These are phyloP conservation scores for Cardamine resedifolia DNA, from an alignment of 345 rosid species.

Conservation along the genomic window DNA sequence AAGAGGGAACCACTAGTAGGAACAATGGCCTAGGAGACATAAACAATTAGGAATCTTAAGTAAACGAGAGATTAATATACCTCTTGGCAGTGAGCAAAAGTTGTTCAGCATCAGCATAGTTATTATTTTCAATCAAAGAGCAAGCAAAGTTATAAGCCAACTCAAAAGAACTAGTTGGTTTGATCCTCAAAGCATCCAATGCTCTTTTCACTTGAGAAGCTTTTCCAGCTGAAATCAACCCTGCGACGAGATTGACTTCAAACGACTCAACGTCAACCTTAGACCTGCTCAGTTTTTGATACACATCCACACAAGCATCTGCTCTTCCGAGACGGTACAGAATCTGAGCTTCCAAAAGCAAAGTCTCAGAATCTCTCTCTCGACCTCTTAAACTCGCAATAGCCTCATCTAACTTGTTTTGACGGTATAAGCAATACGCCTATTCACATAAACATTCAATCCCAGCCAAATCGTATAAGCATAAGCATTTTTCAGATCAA, in stretches of 20 bases:
- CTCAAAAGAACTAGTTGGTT: constrained; percentile 72
- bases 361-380: constrained; percentile 51
- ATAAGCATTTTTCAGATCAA: background rate
- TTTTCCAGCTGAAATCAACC: constrained; percentile 74
- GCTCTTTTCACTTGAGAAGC: constrained; percentile 68
- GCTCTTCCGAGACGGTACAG: constrained; percentile 71
- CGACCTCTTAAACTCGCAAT: constrained; percentile 51
- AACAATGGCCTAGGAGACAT: background rate
- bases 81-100: constrained; percentile 78
- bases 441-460: constrained; percentile 20
- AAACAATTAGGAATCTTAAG: background rate
- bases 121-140: constrained; percentile 68
- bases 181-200: constrained; percentile 64
- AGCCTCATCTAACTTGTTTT: constrained; percentile 81
- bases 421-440: constrained; percentile 96
- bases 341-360: constrained; percentile 86
- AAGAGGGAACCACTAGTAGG: background rate
- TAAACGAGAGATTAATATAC: constrained; percentile 36
- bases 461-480: background rate
- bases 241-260: constrained; percentile 72
- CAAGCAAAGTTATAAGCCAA: constrained; percentile 90
- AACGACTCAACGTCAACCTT: constrained; percentile 45
- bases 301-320: constrained; percentile 70
- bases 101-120: constrained; percentile 76
- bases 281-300: constrained; percentile 57